Conservation (phyloP, 768 basidiomycete genomes). For the Boletus coccyginus region DNA sequence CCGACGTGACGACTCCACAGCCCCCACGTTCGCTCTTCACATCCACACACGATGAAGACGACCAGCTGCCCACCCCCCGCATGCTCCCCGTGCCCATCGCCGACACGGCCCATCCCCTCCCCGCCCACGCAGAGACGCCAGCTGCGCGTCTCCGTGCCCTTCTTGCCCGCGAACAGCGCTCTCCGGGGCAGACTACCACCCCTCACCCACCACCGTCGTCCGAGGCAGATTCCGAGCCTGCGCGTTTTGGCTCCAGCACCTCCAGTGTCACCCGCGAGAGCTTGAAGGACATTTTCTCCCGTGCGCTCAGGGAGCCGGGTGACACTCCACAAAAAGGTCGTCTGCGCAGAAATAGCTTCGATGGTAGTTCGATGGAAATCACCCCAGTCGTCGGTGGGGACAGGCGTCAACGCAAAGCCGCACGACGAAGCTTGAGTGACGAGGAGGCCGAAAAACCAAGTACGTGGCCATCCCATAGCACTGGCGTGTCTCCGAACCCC, state of each 20-base stretch:
- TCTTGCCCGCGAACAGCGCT: slow-evolving; percentile 48
- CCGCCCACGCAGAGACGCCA: slow-evolving; percentile 41
- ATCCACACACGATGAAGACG: slow-evolving; percentile 24
- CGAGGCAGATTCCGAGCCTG: slow-evolving; percentile 23
- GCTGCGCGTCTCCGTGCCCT: slow-evolving; percentile 65
- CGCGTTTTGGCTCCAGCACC: slow-evolving; percentile 25
- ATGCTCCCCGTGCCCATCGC: slow-evolving; percentile 21
- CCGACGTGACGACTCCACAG: neutral
- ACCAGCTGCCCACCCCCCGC: slow-evolving; percentile 31
- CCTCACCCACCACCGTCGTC: slow-evolving; percentile 25
- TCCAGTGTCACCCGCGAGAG: slow-evolving; percentile 55
- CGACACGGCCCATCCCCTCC: neutral
- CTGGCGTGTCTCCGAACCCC: slow-evolving; percentile 2
- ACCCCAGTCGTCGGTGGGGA: slow-evolving; percentile 46
- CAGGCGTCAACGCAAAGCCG: slow-evolving; percentile 44
- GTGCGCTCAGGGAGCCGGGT: slow-evolving; percentile 60
- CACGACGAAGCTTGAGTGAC: slow-evolving; percentile 62
- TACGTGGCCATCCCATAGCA: slow-evolving; percentile 33
- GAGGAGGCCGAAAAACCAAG: slow-evolving; percentile 61
- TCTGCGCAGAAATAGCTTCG: slow-evolving; percentile 56
- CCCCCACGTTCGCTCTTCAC: no score
- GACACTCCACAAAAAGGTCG: slow-evolving; percentile 58
- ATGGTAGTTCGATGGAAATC: slow-evolving; percentile 56
- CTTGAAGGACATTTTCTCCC: slow-evolving; percentile 64
- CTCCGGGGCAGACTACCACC: slow-evolving; percentile 26